Evolutionary conservation across 306 rosid genomes (phyloP), one percentile per base, ranked within the genome.

Genomic region (Begonia peltatifolia): DNA sequence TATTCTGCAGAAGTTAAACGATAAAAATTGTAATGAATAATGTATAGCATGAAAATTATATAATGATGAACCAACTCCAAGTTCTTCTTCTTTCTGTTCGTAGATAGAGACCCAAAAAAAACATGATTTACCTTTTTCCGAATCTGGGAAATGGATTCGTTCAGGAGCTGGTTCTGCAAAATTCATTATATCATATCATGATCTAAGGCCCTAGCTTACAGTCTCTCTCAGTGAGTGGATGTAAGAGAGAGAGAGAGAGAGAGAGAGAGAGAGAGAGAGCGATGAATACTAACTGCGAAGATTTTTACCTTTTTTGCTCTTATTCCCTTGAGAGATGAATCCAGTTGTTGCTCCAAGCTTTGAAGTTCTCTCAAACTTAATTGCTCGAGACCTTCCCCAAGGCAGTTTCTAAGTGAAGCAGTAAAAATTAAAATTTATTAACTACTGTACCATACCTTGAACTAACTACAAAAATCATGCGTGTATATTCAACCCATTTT

Each of bases 101-200:
- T n/a, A 1, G 14, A 50, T 5, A 6, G 43, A 36, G n/a, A 7
- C 20, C 14, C 14, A 41, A 49, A 0, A 17, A 41, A 53, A 50
- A 12, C 14, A 54, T 51, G 6, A 12, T 52, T 38, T 74, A 90
- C 97, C 94, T 68, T 86, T 50, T 83, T 86, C 43, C 86, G 87
- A 68, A 83, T 12, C 57, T 64, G 80, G 30, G 86, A 71, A 72
- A 86, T 63, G 46, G 86, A 73, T 63, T 86, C 94, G 50, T 79
- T 75, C 81, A 81, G 70, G 22, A 81, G 52, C 66, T 92, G 95
- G 68, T 86, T 86, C 99, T 92, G 93, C 75, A 68, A 47, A 18
- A 41, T 17, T 38, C 14, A 6, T 43, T 13, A 20, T 12, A 47
- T 11, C 13, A 13, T 30, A 13, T 30, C 35, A 54, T 54, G 23